Evolutionary conservation across 2,329 filamentous ascomycete species (phyloP).

Genomic region (Exophiala sideris): DNA sequence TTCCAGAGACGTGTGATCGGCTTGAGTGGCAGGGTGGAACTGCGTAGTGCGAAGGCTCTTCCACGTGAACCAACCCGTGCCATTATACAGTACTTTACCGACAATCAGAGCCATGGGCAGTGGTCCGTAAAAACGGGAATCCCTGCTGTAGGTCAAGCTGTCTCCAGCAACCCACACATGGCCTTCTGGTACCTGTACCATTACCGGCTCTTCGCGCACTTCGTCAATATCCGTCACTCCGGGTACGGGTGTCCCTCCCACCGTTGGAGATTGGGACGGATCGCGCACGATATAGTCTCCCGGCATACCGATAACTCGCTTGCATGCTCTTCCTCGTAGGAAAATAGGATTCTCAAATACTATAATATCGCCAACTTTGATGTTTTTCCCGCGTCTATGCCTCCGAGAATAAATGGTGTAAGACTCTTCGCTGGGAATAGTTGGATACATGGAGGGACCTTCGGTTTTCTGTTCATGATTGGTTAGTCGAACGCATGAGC

Average conservation of each 20-base stretch:
- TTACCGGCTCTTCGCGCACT: constrained; percentile 32
- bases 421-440: constrained; percentile 67
- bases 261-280: constrained; percentile 27
- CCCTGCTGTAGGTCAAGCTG: constrained; percentile 76
- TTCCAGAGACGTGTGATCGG: neutral
- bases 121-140: constrained; percentile 83
- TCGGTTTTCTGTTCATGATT: constrained; percentile 5
- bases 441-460: constrained; percentile 88
- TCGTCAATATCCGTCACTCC: constrained; percentile 19
- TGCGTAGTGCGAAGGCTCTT: constrained; percentile 18
- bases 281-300: constrained; percentile 54
- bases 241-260: constrained; percentile 18
- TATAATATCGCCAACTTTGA: constrained; percentile 79
- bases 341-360: constrained; percentile 72
- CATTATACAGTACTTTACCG: constrained; percentile 57
- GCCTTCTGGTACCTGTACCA: constrained; percentile 69
- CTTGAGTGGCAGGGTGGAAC: constrained; percentile 2
- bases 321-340: constrained; percentile 61
- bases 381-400: constrained; percentile 64
- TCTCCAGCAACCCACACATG: constrained; percentile 92
- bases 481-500: too few relatives aligned
- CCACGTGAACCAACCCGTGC: constrained; percentile 24
- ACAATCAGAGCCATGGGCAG: constrained; percentile 78
- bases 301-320: constrained; percentile 73
- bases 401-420: constrained; percentile 62